Conservation (phyloP, 495 filamentous ascomycete species). For the Trichoderma asperelloides region DNA sequence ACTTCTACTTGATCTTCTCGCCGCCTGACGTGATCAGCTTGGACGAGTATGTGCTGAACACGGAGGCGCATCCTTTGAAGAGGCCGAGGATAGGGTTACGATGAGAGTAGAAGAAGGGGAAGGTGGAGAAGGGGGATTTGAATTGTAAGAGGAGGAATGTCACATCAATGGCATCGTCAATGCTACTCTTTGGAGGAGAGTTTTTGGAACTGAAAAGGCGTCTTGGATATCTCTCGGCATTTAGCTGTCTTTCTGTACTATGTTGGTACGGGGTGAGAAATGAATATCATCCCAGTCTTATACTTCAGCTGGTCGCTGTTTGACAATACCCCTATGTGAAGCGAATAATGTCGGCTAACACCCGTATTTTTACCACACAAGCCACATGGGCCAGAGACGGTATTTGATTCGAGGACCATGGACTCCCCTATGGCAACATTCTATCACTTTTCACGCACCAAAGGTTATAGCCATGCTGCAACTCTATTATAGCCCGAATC, state of each 20-base stretch:
- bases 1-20: conserved; percentile 73
- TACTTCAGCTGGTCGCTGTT: too few species aligned
- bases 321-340: too few species aligned
- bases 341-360: too few species aligned
- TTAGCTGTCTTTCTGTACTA: neutral
- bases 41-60: conserved; percentile 77
- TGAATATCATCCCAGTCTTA: too few species aligned
- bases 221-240: too few species aligned
- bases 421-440: neutral
- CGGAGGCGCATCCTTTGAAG: conserved; percentile 72
- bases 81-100: conserved; percentile 15
- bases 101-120: neutral
- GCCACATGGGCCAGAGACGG: too few species aligned
- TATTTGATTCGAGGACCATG: neutral
- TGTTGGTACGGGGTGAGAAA: neutral
- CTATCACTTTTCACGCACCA: neutral
- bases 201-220: too few species aligned
- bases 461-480: neutral
- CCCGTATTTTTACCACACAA: too few species aligned
- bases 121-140: neutral
- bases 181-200: too few species aligned
- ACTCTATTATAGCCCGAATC: neutral
- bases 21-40: conserved; percentile 62
- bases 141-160: neutral
- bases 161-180: neutral